Evolutionary conservation across 1,284 basidiomycete species (phyloP).

Genomic region (Ustilago loliicola): DNA sequence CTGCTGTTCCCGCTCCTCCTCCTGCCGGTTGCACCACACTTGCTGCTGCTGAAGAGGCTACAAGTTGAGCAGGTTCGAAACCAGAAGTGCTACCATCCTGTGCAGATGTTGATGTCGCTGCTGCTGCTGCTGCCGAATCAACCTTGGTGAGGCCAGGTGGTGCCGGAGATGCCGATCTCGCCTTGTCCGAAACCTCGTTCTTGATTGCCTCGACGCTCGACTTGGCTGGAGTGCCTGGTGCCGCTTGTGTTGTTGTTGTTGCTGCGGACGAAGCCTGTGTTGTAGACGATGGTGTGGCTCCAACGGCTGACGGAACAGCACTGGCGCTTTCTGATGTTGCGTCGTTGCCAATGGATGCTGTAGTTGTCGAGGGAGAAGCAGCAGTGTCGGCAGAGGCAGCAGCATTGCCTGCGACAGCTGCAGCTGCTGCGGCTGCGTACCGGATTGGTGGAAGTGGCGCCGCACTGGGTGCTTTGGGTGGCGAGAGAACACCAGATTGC

Average conservation of each 20-base stretch:
- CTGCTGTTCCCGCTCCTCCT: constrained; percentile 55
- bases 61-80: constrained; percentile 64
- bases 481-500: constrained; percentile 53
- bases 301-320: constrained; percentile 4
- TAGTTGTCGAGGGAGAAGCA: constrained; percentile 37
- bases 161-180: constrained; percentile 42
- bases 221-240: constrained; percentile 28
- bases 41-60: constrained; percentile 72
- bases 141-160: constrained; percentile 45
- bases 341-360: constrained; percentile 31
- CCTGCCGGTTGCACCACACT: constrained; percentile 58
- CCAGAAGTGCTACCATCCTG: constrained; percentile 19
- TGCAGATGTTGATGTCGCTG: constrained; percentile 16
- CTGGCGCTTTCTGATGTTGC: constrained; percentile 21
- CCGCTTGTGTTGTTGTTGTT: constrained; percentile 16
- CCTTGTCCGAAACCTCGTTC: constrained; percentile 31
- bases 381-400: constrained; percentile 36
- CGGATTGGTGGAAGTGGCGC: constrained; percentile 78
- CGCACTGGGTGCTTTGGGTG: constrained; percentile 58
- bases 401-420: constrained; percentile 73
- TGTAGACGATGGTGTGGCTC: constrained; percentile 17
- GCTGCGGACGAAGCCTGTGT: constrained; percentile 11
- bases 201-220: constrained; percentile 32
- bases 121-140: constrained; percentile 20
- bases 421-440: constrained; percentile 91